Conservation (phyloP, 192 early-diverging fungal genomes). For the Chytriomyces sp. region DNA sequence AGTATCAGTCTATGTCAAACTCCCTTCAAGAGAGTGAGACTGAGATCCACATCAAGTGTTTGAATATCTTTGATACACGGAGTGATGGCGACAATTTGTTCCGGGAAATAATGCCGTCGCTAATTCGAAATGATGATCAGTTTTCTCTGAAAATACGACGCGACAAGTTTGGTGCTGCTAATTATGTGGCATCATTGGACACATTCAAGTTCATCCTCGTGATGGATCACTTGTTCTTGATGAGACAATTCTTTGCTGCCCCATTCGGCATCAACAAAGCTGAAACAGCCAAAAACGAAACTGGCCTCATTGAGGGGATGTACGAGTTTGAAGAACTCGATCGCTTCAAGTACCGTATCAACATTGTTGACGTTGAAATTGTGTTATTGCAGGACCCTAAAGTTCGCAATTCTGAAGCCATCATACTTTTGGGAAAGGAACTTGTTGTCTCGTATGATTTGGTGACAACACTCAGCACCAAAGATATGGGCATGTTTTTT, state of each 20-base stretch:
- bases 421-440: conserved; percentile 81
- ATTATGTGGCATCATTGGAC: conserved; percentile 75
- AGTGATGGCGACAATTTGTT: conserved; percentile 75
- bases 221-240: conserved; percentile 81
- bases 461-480: conserved; percentile 70
- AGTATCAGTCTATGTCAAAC: conserved; percentile 24
- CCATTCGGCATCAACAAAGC: conserved; percentile 10
- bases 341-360: conserved; percentile 71
- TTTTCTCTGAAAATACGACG: conserved; percentile 50
- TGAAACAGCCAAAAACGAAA: conserved; percentile 3
- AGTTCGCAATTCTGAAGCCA: conserved; percentile 75
- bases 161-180: conserved; percentile 46
- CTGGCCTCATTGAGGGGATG: neutral
- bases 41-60: conserved; percentile 67
- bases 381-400: conserved; percentile 80
- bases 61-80: conserved; percentile 81
- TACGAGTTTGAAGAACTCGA: conserved; percentile 17
- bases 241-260: conserved; percentile 69
- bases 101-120: conserved; percentile 79
- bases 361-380: conserved; percentile 79
- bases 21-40: conserved; percentile 54
- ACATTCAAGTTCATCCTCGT: conserved; percentile 82
- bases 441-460: conserved; percentile 80
- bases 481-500: conserved; percentile 86
- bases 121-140: conserved; percentile 64